Evolutionary conservation across 2,329 filamentous ascomycete species (phyloP).

Genomic region (Epichloe amarillans): DNA sequence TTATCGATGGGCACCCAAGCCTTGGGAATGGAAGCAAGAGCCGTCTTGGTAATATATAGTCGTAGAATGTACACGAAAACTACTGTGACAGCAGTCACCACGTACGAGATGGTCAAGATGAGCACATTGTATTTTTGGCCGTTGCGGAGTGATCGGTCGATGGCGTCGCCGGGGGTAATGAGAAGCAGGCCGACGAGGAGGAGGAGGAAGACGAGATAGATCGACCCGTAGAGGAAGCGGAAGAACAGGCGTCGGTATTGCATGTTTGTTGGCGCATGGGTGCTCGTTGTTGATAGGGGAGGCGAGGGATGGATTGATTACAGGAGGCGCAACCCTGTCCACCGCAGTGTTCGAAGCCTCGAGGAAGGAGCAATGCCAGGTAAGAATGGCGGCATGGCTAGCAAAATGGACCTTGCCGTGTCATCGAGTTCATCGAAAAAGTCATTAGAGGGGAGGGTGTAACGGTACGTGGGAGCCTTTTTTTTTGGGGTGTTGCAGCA

Average conservation of each 20-base stretch:
- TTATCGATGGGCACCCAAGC: constrained; percentile 75
- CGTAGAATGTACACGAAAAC: constrained; percentile 67
- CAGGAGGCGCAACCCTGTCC: neutral
- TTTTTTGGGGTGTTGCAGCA: no score
- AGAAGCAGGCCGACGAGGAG: constrained; percentile 61
- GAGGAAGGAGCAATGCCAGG: constrained; percentile 5
- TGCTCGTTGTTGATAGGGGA: neutral
- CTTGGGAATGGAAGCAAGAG: constrained; percentile 74
- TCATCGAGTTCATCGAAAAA: neutral
- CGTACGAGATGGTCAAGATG: constrained; percentile 63
- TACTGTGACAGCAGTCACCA: constrained; percentile 57
- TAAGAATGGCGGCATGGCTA: constrained; percentile 16
- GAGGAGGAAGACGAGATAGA: constrained; percentile 65
- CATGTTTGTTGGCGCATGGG: constrained; percentile 6
- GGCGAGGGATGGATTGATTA: neutral
- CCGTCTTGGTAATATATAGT: constrained; percentile 74
- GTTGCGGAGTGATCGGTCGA: constrained; percentile 60
- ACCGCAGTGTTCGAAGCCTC: neutral
- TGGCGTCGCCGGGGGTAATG: constrained; percentile 66
- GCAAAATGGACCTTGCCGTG: constrained; percentile 3
- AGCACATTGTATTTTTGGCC: constrained; percentile 67
- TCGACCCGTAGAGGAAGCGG: constrained; percentile 66
- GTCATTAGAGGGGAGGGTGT: neutral
- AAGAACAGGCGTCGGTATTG: constrained; percentile 40
- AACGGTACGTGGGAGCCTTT: no score